Base-by-base conservation (phyloP, 225 moss, liverwort and hornwort species). In the Pleurozium schreberi region DNA sequence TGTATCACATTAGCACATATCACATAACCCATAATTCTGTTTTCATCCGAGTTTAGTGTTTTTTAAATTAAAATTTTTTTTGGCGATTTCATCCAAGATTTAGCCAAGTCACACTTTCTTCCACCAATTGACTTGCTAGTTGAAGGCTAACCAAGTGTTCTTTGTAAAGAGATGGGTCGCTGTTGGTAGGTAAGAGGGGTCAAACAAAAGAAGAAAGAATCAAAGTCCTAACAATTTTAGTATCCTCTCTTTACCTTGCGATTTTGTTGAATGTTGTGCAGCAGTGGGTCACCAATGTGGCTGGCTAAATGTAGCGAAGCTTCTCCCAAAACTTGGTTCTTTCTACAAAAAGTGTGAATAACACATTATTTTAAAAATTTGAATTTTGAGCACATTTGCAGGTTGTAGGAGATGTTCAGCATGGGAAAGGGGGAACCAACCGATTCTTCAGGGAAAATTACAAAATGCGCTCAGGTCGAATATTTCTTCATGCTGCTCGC, bases 331-430 rank as follows among this genome's bases (percentile, higher is more conserved):
- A 15, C 38, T 77, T 36, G 55, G 6, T 53, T 38, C 20, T 77
- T 8, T 38, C 25, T 9, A 16, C 36, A 27, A 58, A 27, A 27
- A 11, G 19, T 27, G 23, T 18, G n/a, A 26, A n/a, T 16, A 25
- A 57, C 10, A 79, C 21, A 22, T 49, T 31, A 8, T 52, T 47
- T n/a, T n/a, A n/a, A 2, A 23, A 17, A 18, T 27, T 79, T 58
- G 11, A 79, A 79, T 38, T 21, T 50, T 10, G 23, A 36, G 53
- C 8, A 9, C 38, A 45, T 77, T 8, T 80, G 62, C 83, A 96
- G 95, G 96, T 96, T 40, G 89, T 96, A 49, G 96, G 96, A 53
- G 96, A 96, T 73, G 96, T 95, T 6, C 85, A 88, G 57, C 96
- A 96, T 42, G 96, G 96, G 18, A 96, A 96, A 90, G 96, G 95